These are phyloP conservation scores for Sanghuangporus baumii DNA, from an alignment of 1,284 basidiomycete species.

Conservation along the genomic window DNA sequence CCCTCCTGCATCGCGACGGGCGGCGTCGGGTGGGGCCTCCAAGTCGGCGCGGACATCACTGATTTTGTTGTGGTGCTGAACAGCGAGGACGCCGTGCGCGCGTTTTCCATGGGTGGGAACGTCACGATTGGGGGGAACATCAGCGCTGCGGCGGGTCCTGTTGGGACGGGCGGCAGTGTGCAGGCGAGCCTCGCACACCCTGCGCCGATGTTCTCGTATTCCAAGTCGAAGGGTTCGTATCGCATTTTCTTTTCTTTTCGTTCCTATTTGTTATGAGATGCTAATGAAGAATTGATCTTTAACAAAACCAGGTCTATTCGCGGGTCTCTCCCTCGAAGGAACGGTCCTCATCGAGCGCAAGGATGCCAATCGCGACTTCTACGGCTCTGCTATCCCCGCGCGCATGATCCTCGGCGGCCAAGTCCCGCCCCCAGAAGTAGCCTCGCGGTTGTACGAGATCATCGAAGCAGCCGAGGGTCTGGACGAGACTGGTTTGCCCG, in stretches of 20 bases:
- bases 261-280: too few species aligned
- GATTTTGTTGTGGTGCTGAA: constrained; percentile 94
- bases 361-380: constrained; percentile 92
- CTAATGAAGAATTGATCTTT: too few species aligned
- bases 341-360: constrained; percentile 93
- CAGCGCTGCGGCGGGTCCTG: constrained; percentile 83
- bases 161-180: constrained; percentile 92
- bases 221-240: constrained; percentile 80
- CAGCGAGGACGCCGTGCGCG: constrained; percentile 91
- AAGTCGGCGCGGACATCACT: constrained; percentile 87
- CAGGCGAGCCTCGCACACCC: constrained; percentile 87
- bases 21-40: constrained; percentile 92
- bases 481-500: constrained; percentile 75
- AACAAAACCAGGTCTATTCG: constrained; percentile 73
- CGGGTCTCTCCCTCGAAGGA: constrained; percentile 92
- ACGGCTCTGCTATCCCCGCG: constrained; percentile 88
- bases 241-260: not conserved
- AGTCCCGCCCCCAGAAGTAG: constrained; percentile 95
- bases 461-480: constrained; percentile 85
- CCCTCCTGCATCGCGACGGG: constrained; percentile 98
- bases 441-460: constrained; percentile 89
- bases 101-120: constrained; percentile 94
- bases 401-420: constrained; percentile 87
- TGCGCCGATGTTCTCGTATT: constrained; percentile 97
- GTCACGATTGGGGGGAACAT: constrained; percentile 91